These are phyloP conservation scores for Acanthamoeba rhysodes DNA, from an alignment of 208 protist species.

Conservation along the genomic window DNA sequence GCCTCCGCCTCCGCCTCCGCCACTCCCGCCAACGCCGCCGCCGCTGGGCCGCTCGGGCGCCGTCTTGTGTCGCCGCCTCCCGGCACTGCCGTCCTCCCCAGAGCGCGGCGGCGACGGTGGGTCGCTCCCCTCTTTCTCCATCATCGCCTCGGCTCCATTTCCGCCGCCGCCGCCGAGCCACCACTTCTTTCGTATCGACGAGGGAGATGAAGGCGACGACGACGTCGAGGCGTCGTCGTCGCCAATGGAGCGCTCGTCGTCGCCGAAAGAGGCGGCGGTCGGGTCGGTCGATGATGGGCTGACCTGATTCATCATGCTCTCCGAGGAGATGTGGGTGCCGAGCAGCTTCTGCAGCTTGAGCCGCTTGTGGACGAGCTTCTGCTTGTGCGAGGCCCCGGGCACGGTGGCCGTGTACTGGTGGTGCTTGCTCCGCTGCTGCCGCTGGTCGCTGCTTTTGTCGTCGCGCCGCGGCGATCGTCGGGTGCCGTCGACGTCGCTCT, in stretches of 20 bases:
- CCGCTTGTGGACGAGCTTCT: conserved; percentile 25
- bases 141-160: neutral
- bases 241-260: neutral
- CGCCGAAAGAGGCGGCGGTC: no score
- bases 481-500: neutral
- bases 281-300: neutral
- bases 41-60: neutral
- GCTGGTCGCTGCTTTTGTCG: neutral
- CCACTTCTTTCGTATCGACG: neutral
- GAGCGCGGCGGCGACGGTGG: neutral
- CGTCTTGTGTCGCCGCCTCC: neutral
- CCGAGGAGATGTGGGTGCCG: neutral
- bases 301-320: conserved; percentile 22
- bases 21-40: no score
- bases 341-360: conserved; percentile 47
- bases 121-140: neutral
- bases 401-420: neutral
- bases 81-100: no score
- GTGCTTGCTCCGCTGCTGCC: neutral
- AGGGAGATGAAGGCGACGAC: neutral
- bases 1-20: no score
- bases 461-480: neutral
- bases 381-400: conserved; percentile 21
- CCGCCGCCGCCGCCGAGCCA: neutral
- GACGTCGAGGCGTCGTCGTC: neutral